Conservation (phyloP, 371 early-diverging fungal species). For the Syncephalastrum monosporum region DNA sequence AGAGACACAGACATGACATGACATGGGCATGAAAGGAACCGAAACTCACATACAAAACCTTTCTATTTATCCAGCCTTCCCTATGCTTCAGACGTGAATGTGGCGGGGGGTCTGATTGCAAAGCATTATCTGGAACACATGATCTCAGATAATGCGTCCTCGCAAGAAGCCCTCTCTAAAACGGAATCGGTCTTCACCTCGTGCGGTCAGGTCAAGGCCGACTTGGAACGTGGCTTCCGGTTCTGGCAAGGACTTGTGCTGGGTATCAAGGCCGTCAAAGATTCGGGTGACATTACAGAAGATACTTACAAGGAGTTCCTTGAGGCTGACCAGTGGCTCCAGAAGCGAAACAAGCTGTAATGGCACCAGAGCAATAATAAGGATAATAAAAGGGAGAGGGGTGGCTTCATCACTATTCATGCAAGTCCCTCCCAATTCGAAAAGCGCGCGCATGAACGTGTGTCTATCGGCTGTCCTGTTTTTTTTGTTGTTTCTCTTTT, state of each 20-base stretch:
- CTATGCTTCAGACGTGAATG: slow-evolving; percentile 51
- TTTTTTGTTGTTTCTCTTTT: not conserved
- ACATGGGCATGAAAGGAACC: not conserved
- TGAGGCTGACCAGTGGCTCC: slow-evolving; percentile 51
- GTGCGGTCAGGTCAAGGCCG: slow-evolving; percentile 37
- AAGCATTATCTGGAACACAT: slow-evolving; percentile 47
- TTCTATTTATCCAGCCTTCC: slow-evolving; percentile 42
- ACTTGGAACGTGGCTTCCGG: slow-evolving; percentile 45
- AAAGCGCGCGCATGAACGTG: slow-evolving; percentile 2
- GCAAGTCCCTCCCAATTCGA: not conserved
- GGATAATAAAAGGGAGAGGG: not conserved
- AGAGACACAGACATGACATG: slow-evolving; percentile 2
- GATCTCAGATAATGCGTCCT: slow-evolving; percentile 18
- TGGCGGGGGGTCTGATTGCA: slow-evolving; percentile 51
- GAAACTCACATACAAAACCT: not conserved
- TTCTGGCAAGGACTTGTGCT: slow-evolving; percentile 53
- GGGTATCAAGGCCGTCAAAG: slow-evolving; percentile 30
- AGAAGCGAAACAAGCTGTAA: slow-evolving; percentile 7
- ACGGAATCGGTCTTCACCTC: slow-evolving; percentile 45
- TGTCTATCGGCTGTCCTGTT: too few species aligned
- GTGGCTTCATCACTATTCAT: not conserved
- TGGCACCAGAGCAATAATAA: not conserved
- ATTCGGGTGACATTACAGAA: slow-evolving; percentile 20
- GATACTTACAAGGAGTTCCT: slow-evolving; percentile 33
- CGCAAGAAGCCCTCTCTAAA: slow-evolving; percentile 24